A percentile compares a stretch with the other conserved stretches of the same genome.
Conservation (phyloP, 805 yeast genomes). For the Saccharomyces kudriavzevii region DNA sequence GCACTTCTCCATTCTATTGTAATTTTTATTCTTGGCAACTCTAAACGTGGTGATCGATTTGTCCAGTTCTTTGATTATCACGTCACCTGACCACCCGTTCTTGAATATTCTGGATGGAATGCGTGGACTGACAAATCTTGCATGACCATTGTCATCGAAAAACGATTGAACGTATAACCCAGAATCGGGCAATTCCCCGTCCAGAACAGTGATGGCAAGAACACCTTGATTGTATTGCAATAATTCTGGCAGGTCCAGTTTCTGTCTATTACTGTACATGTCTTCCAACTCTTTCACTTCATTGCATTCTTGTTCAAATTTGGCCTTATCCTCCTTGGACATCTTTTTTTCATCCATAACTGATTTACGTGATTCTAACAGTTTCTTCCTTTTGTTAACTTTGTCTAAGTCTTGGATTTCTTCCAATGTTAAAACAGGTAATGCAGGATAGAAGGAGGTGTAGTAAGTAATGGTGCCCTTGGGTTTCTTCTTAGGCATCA, state of each 20-base stretch:
- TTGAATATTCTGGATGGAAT: conserved; percentile 32
- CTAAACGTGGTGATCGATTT: conserved; percentile 61
- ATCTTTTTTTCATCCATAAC: conserved; percentile 30
- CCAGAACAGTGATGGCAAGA: conserved; percentile 55
- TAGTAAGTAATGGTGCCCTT: conserved; percentile 72
- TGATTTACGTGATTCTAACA: conserved; percentile 28
- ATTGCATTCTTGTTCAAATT: conserved; percentile 24
- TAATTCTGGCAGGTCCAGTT: conserved; percentile 52
- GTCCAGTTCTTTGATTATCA: conserved; percentile 66
- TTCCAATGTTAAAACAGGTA: conserved; percentile 70
- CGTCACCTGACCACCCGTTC: conserved; percentile 58
- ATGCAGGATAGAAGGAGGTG: conserved; percentile 73
- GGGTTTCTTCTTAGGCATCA: conserved; percentile 62
- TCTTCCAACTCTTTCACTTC: conserved; percentile 33
- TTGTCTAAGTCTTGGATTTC: conserved; percentile 55
- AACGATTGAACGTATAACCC: conserved; percentile 63
- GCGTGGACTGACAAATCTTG: conserved; percentile 50
- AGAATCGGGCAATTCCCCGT: conserved; percentile 47
- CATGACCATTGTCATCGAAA: conserved; percentile 67
- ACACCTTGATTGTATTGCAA: conserved; percentile 64
- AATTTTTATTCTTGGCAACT: conserved; percentile 46
- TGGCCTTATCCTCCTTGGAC: conserved; percentile 23
- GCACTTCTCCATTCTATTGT: conserved; percentile 48
- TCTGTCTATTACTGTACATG: conserved; percentile 36
- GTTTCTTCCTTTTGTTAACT: conserved; percentile 32